A percentile compares a stretch with the other conserved stretches of the same genome.
phyloP scores from a whole-genome alignment of 202 grass and related monocot genomes.

The Elaeis oleifera region DNA sequence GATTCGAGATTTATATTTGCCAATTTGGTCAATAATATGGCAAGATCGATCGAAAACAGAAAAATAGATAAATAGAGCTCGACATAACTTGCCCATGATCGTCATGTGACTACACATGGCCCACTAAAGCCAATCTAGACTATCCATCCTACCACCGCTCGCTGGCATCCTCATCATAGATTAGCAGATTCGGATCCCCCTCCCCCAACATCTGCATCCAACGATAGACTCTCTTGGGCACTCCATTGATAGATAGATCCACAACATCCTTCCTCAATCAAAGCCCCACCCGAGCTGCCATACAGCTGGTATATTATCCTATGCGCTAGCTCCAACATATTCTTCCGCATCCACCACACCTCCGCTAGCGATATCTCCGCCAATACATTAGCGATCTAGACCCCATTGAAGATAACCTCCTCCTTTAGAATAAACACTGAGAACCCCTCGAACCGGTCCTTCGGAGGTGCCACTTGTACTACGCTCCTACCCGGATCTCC shows the following conservation, averaged over 20 bases:
- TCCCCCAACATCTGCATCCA: slow-evolving; percentile 28
- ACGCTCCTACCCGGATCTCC: slow-evolving; percentile 30
- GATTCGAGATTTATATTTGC: no score
- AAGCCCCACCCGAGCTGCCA: slow-evolving; percentile 27
- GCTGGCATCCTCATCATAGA: slow-evolving; percentile 32
- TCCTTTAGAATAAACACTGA: slow-evolving; percentile 57
- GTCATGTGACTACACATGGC: no score
- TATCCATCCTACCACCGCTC: background rate
- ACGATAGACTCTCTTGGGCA: slow-evolving; percentile 27
- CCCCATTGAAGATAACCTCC: no score
- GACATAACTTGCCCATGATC: no score
- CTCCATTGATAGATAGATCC: slow-evolving; percentile 51
- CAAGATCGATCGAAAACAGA: no score
- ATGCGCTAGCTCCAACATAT: slow-evolving; percentile 43
- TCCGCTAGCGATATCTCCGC: slow-evolving; percentile 27
- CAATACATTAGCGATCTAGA: slow-evolving; percentile 28
- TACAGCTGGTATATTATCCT: slow-evolving; percentile 45
- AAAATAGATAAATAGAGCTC: no score
- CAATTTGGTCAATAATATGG: no score
- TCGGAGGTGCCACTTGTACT: slow-evolving; percentile 48
- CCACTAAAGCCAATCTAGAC: no score
- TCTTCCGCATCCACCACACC: slow-evolving; percentile 44
- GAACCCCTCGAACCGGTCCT: slow-evolving; percentile 38
- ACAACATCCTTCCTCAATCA: slow-evolving; percentile 39
- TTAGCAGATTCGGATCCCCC: slow-evolving; percentile 25